Evolutionary conservation across 106 monocot genomes (phyloP), one percentile per base, ranked within the genome.

Genomic region (Hemerocallis citrina): DNA sequence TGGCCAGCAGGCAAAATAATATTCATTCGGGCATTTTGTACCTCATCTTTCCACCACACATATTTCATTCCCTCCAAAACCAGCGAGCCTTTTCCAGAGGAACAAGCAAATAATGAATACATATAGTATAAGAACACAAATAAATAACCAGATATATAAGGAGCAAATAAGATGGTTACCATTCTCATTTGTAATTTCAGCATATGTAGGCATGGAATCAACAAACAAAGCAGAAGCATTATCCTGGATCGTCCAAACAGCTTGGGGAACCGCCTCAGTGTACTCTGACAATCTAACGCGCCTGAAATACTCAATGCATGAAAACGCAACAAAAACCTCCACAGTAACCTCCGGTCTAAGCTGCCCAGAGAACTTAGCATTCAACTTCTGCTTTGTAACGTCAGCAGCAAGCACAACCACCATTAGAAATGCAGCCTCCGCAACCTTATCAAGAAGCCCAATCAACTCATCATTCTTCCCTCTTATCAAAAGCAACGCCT

Each of bases 381-480:
- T 84, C 72, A 84, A 63, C 57, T 75, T 87, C 39, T 64, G 66
- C 47, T 81, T 81, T 4, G 75, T 55, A 10, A 77, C 86, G 52
- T 87, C 91, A 25, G 81, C 76, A 3, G 91, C 70, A 79, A 87
- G 87, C 13, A 96, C 87, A 63, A 96, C 91, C 33, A 91, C 84
- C 87, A 96, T 91, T 29, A 96, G 84, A 72, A 96, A 96, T 44
- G 90, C 79, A 42, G 91, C 78, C 67, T 96, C 91, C 2, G 79
- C 81, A 30, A 96, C 77, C 65, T 87, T 87, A 52, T 91, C 96
- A 64, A 96, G 44, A 34, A 70, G 66, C 4, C 27, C 43, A 24
- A 79, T 48, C 41, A 94, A 59, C 21, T 79, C 68, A 60, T 72
- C 59, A 29, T 59, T 58, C 38, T 49, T 67, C 16, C 72, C 64